A percentile compares a stretch with the other conserved stretches of the same genome.
Conservation (phyloP, 768 basidiomycete genomes). For the Lactarius vividus region DNA sequence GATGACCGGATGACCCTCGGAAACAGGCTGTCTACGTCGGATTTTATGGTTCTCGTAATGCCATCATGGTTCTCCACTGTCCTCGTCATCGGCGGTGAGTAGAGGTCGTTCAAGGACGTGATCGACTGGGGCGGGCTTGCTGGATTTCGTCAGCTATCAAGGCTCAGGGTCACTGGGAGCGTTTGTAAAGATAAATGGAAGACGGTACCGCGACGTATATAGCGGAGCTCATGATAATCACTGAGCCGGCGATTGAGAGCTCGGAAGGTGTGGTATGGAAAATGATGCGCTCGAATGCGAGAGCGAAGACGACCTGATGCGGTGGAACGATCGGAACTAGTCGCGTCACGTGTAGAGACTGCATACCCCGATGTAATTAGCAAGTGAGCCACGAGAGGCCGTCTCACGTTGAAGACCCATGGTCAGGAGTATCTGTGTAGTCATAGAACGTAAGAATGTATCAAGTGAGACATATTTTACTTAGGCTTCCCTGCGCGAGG, state of each 20-base stretch:
- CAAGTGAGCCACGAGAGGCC: constrained; percentile 60
- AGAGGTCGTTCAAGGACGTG: not conserved
- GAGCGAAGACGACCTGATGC: constrained; percentile 64
- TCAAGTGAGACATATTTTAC: too few relatives aligned
- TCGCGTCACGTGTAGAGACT: not conserved
- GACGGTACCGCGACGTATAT: constrained; percentile 60
- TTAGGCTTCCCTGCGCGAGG: constrained; percentile 37
- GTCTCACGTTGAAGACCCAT: constrained; percentile 64
- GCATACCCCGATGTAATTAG: constrained; percentile 53
- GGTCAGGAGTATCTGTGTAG: constrained; percentile 49
- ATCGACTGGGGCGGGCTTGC: not conserved
- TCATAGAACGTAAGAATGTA: not conserved
- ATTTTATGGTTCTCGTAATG: too few relatives aligned
- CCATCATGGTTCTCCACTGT: too few relatives aligned
- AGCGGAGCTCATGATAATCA: constrained; percentile 62
- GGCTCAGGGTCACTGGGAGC: not conserved
- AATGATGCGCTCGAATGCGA: constrained; percentile 59
- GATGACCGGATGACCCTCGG: too few relatives aligned
- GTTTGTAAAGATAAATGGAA: constrained; percentile 1
- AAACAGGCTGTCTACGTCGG: too few relatives aligned
- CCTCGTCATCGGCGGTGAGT: not conserved
- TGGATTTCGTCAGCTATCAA: not conserved
- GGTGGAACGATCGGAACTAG: not conserved
- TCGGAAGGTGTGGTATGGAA: constrained; percentile 59
- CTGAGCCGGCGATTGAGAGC: constrained; percentile 59